phyloP scores from a whole-genome alignment of 129 eudicot genomes.

The Flaveria robusta region DNA sequence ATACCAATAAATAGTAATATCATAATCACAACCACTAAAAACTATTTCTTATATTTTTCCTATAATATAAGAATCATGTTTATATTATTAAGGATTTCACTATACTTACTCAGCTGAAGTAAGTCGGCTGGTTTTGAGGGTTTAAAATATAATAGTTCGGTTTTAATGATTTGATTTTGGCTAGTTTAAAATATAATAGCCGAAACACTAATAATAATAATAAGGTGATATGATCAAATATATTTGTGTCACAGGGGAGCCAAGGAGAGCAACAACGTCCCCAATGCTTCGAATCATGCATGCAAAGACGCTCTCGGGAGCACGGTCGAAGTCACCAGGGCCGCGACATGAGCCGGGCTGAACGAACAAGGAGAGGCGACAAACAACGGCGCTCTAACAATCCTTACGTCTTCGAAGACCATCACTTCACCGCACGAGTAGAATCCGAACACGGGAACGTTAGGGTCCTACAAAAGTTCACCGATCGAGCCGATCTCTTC shows the following conservation, averaged over 20 bases:
- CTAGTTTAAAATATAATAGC: neutral
- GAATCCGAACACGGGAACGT: constrained; percentile 53
- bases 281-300: constrained; percentile 30
- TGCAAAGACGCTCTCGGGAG: constrained; percentile 20
- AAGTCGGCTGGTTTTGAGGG: too few relatives aligned
- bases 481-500: constrained; percentile 59
- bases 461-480: constrained; percentile 58
- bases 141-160: too few relatives aligned
- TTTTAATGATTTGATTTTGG: neutral
- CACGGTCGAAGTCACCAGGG: neutral
- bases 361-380: neutral
- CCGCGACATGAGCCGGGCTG: neutral
- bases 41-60: too few relatives aligned
- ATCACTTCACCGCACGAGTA: constrained; percentile 48
- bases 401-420: constrained; percentile 71
- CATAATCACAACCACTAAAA: too few relatives aligned
- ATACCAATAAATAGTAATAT: too few relatives aligned
- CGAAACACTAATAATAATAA: too few relatives aligned
- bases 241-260: constrained; percentile 12
- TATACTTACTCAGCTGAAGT: too few relatives aligned
- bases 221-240: too few relatives aligned
- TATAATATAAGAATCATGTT: too few relatives aligned
- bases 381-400: constrained; percentile 25
- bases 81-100: too few relatives aligned
- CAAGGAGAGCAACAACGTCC: constrained; percentile 33